These are phyloP conservation scores for Lithospermum erythrorhizon DNA, from an alignment of 257 asterid genomes.

Conservation along the genomic window DNA sequence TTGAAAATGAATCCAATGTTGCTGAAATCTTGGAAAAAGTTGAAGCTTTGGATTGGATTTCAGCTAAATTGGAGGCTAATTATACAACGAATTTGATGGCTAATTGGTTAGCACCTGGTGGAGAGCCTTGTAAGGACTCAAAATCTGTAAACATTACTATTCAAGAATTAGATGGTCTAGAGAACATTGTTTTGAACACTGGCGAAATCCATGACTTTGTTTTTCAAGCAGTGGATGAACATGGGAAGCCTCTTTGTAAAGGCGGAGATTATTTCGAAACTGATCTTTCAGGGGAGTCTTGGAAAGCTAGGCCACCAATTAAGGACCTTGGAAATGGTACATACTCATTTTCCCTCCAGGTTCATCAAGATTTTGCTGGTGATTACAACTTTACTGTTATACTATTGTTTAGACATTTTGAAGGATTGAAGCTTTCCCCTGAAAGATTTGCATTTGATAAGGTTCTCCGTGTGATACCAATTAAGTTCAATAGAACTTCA, in stretches of 20 bases:
- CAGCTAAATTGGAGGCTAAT: conserved; percentile 41
- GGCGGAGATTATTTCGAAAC: conserved; percentile 92
- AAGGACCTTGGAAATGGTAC: conserved; percentile 63
- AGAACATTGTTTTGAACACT: conserved; percentile 29
- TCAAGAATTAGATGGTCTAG: conserved; percentile 37
- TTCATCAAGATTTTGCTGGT: conserved; percentile 78
- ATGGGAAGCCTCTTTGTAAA: conserved; percentile 46
- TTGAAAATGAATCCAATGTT: conserved; percentile 5
- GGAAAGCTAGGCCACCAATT: conserved; percentile 88
- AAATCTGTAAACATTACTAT: conserved; percentile 42
- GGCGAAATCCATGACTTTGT: conserved; percentile 64
- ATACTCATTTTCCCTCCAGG: conserved; percentile 54
- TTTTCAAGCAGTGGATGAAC: conserved; percentile 71
- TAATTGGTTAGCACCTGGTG: conserved; percentile 59
- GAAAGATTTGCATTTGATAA: conserved; percentile 46
- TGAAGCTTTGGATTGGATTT: conserved; percentile 42
- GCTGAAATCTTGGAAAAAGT: background rate
- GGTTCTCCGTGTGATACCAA: conserved; percentile 43
- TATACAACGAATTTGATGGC: conserved; percentile 48
- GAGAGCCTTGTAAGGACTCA: conserved; percentile 57
- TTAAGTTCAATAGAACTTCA: conserved; percentile 34
- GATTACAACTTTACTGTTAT: conserved; percentile 62
- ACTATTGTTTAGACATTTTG: conserved; percentile 49
- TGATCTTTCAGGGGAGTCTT: conserved; percentile 64
- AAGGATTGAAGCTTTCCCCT: conserved; percentile 62